Conservation (phyloP, 2,329 filamentous ascomycete genomes). For the Diaporthe sp. region DNA sequence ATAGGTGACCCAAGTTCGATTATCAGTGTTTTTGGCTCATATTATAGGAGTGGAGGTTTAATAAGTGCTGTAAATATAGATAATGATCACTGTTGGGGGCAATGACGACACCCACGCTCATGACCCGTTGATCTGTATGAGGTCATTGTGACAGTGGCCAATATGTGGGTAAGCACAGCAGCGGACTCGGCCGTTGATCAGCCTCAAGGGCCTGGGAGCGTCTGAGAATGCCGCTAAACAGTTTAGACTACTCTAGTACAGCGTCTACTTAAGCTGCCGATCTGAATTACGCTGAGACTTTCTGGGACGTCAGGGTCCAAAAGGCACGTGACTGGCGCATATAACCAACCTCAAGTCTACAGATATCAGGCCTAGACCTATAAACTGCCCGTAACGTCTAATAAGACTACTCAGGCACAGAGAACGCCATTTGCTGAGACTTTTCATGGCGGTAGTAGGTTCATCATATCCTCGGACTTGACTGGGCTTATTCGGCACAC, state of each 20-base stretch:
- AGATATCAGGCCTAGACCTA: no score
- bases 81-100: no score
- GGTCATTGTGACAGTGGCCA: slow-evolving; percentile 35
- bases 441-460: no score
- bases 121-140: slow-evolving; percentile 35
- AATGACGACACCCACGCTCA: slow-evolving; percentile 33
- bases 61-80: neutral
- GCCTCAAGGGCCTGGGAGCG: neutral
- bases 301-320: neutral
- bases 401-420: no score
- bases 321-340: neutral
- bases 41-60: neutral
- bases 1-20: neutral
- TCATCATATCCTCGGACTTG: no score
- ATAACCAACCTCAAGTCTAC: no score
- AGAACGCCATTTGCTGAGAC: no score
- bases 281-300: neutral
- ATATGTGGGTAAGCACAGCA: neutral
- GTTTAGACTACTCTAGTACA: neutral
- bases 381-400: no score
- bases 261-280: neutral
- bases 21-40: neutral
- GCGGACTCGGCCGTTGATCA: neutral
- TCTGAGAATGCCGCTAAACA: neutral
- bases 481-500: no score